Evolutionary conservation across 441 rosid species (phyloP).

Genomic region (Corymbia citriodora): DNA sequence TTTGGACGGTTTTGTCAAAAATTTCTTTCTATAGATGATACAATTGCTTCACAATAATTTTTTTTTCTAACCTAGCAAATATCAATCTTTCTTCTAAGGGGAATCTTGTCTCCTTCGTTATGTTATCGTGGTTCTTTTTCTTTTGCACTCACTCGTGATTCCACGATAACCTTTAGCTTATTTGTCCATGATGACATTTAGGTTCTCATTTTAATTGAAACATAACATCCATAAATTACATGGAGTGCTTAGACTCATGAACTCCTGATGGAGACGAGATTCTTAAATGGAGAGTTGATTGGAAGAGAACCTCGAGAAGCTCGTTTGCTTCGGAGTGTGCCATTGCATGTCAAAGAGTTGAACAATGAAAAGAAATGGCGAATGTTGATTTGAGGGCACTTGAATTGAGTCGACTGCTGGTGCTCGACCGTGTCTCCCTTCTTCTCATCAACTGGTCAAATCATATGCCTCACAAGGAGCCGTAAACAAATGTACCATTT

Average conservation of each 20-base stretch:
- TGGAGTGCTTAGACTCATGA: not conserved
- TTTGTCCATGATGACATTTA: not conserved
- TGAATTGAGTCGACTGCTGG: rapidly evolving
- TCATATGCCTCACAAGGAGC: not conserved
- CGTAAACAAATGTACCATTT: too few species aligned
- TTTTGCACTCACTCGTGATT: not conserved
- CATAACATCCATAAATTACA: not conserved
- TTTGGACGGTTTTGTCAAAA: rapidly evolving
- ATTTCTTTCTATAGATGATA: not conserved
- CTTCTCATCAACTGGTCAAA: too few species aligned
- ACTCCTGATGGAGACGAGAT: not conserved
- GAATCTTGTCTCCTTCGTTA: too few species aligned
- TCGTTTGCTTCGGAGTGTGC: not conserved
- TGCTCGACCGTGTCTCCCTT: not conserved
- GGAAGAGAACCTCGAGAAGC: not conserved
- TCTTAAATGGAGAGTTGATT: rapidly evolving
- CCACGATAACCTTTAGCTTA: not conserved
- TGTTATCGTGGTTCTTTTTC: not conserved
- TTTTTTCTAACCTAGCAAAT: not conserved
- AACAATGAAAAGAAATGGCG: not conserved
- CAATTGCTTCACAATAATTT: rapidly evolving
- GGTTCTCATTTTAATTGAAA: not conserved
- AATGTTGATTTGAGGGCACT: not conserved
- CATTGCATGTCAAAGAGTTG: not conserved
- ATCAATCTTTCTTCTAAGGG: not conserved